Evolutionary conservation across 2,329 filamentous ascomycete genomes (phyloP).

Genomic region (Acrocalymma vagum): DNA sequence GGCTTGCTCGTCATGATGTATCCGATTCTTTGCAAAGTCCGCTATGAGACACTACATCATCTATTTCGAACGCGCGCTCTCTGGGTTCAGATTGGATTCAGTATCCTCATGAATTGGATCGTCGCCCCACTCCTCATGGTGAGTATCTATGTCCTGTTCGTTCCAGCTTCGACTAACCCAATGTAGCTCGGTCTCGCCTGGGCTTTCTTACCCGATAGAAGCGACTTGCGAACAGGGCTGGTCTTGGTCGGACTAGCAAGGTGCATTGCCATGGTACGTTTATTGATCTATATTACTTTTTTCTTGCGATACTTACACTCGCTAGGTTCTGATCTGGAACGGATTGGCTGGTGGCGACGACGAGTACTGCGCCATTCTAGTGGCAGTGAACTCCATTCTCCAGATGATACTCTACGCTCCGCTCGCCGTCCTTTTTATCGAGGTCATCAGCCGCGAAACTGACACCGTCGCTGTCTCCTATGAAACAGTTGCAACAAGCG

Average conservation of each 20-base stretch:
- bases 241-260: slow-evolving; percentile 80
- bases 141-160: slow-evolving; percentile 2
- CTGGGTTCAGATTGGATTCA: slow-evolving; percentile 79
- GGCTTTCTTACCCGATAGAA: slow-evolving; percentile 48
- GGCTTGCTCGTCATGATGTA: slow-evolving; percentile 90
- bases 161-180: slow-evolving; percentile 6
- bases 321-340: slow-evolving; percentile 74
- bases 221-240: slow-evolving; percentile 63
- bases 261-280: slow-evolving; percentile 80
- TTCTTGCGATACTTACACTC: slow-evolving; percentile 4
- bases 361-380: slow-evolving; percentile 75
- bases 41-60: slow-evolving; percentile 74
- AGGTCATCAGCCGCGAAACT: slow-evolving; percentile 65
- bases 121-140: slow-evolving; percentile 85
- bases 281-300: slow-evolving; percentile 50
- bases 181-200: slow-evolving; percentile 69
- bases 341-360: slow-evolving; percentile 74
- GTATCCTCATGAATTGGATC: slow-evolving; percentile 80
- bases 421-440: slow-evolving; percentile 59
- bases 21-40: slow-evolving; percentile 83
- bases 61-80: slow-evolving; percentile 67
- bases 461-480: slow-evolving; percentile 60
- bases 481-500: slow-evolving; percentile 73
- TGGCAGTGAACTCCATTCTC: slow-evolving; percentile 51
- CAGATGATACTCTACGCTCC: slow-evolving; percentile 51